Conservation (phyloP, 345 rosid genomes). For the Rhizophora apiculata region DNA sequence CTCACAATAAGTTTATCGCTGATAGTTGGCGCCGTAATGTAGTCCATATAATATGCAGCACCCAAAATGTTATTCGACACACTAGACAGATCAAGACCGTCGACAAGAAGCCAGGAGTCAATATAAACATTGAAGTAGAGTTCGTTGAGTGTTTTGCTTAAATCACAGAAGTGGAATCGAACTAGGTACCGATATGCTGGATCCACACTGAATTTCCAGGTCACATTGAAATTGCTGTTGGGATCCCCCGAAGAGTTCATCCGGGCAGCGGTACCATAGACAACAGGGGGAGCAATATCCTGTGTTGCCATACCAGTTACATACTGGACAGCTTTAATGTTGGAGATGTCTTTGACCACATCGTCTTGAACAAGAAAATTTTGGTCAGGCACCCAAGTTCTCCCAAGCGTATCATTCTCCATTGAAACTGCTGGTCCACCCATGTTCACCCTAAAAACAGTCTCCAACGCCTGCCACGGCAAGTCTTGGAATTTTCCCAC, state of each 20-base stretch:
- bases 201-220: constrained; percentile 70
- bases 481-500: constrained; percentile 41
- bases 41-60: constrained; percentile 52
- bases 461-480: constrained; percentile 62
- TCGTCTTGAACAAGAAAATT: constrained; percentile 35
- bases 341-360: constrained; percentile 40
- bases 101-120: constrained; percentile 42
- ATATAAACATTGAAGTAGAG: constrained; percentile 76
- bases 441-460: constrained; percentile 79
- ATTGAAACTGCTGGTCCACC: constrained; percentile 61
- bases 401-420: constrained; percentile 61
- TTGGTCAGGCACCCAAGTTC: constrained; percentile 77
- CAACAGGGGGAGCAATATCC: constrained; percentile 56
- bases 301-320: constrained; percentile 43
- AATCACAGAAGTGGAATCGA: constrained; percentile 87
- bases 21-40: constrained; percentile 33
- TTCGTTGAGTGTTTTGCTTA: constrained; percentile 44
- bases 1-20: constrained; percentile 50
- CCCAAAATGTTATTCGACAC: constrained; percentile 27
- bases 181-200: constrained; percentile 65
- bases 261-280: constrained; percentile 63
- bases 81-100: constrained; percentile 52
- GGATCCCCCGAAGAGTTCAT: constrained; percentile 58
- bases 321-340: constrained; percentile 48
- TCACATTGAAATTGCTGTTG: constrained; percentile 61